Conservation (phyloP, 1,284 basidiomycete genomes). For the Sanguinoderma infundibulare region DNA sequence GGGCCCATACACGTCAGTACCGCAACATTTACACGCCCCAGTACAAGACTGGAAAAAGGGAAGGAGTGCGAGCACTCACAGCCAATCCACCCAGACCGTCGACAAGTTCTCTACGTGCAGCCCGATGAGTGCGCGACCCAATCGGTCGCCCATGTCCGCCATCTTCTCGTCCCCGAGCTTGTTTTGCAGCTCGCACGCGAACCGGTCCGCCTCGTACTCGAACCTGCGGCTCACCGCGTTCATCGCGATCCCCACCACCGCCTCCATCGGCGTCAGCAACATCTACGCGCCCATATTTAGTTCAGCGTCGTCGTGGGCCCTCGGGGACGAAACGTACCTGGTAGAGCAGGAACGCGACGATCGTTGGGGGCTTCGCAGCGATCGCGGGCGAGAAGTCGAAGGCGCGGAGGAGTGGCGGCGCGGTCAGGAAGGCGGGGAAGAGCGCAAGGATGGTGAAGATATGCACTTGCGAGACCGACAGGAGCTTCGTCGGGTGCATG, state of each 20-base stretch:
- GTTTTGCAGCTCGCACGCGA: slow-evolving; percentile 71
- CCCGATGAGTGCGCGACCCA: slow-evolving; percentile 79
- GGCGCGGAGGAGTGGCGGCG: slow-evolving; percentile 80
- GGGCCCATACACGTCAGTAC: not conserved
- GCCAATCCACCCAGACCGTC: slow-evolving; percentile 90
- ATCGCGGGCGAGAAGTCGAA: slow-evolving; percentile 85
- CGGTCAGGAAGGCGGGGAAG: slow-evolving; percentile 92
- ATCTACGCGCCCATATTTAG: slow-evolving; percentile 49
- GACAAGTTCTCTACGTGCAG: slow-evolving; percentile 91
- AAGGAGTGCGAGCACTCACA: slow-evolving; percentile 60
- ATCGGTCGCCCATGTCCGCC: slow-evolving; percentile 79
- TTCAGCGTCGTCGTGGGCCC: not conserved
- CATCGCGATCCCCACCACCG: slow-evolving; percentile 73
- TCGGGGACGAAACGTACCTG: slow-evolving; percentile 47
- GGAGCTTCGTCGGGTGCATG: slow-evolving; percentile 88
- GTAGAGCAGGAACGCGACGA: slow-evolving; percentile 90
- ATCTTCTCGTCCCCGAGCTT: slow-evolving; percentile 55
- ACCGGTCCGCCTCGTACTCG: slow-evolving; percentile 91
- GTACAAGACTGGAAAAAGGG: not conserved
- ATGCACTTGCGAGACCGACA: slow-evolving; percentile 86
- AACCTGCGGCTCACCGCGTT: slow-evolving; percentile 84
- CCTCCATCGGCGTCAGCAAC: slow-evolving; percentile 84
- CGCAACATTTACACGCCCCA: not conserved
- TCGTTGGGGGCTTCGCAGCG: slow-evolving; percentile 75
- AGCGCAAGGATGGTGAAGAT: slow-evolving; percentile 85